These are phyloP conservation scores for Gaertneriomyces semiglobifer DNA, from an alignment of 192 early-diverging fungal genomes.

Conservation along the genomic window DNA sequence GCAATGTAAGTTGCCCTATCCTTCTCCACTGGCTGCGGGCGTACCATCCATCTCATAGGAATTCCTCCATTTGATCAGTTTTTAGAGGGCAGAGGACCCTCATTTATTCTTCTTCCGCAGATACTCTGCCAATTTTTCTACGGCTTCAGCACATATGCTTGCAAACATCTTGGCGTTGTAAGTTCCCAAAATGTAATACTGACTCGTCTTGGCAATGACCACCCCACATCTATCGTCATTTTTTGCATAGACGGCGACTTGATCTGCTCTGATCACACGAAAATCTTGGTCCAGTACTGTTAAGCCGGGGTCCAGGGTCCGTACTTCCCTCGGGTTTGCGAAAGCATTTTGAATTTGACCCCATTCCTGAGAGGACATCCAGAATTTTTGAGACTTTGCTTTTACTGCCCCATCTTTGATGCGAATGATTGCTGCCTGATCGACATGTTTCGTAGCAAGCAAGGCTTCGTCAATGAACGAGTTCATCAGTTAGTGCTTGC, in stretches of 20 bases:
- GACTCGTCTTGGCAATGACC: slow-evolving; percentile 42
- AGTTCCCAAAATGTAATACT: slow-evolving; percentile 48
- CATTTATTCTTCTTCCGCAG: slow-evolving; percentile 53
- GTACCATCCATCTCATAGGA: too few relatives aligned
- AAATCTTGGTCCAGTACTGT: slow-evolving; percentile 44
- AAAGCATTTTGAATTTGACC: slow-evolving; percentile 42
- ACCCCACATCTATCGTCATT: slow-evolving; percentile 49
- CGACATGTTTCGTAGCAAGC: slow-evolving; percentile 44
- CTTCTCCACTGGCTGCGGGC: too few relatives aligned
- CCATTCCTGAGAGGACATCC: slow-evolving; percentile 38
- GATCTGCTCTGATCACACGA: slow-evolving; percentile 45
- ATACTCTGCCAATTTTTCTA: slow-evolving; percentile 55
- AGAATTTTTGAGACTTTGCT: slow-evolving; percentile 41
- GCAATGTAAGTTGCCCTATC: too few relatives aligned
- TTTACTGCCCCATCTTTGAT: slow-evolving; percentile 52
- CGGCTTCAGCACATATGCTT: slow-evolving; percentile 50
- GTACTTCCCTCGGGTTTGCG: slow-evolving; percentile 43
- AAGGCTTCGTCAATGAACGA: slow-evolving; percentile 51
- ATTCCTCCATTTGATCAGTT: too few relatives aligned
- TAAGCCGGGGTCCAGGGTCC: slow-evolving; percentile 41
- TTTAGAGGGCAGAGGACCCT: background rate
- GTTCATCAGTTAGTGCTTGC: slow-evolving; percentile 34
- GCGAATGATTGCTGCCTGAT: slow-evolving; percentile 49
- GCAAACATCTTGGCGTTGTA: slow-evolving; percentile 54
- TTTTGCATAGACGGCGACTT: slow-evolving; percentile 49